Conservation (phyloP, 257 asterid species). For the Catharanthus roseus region DNA sequence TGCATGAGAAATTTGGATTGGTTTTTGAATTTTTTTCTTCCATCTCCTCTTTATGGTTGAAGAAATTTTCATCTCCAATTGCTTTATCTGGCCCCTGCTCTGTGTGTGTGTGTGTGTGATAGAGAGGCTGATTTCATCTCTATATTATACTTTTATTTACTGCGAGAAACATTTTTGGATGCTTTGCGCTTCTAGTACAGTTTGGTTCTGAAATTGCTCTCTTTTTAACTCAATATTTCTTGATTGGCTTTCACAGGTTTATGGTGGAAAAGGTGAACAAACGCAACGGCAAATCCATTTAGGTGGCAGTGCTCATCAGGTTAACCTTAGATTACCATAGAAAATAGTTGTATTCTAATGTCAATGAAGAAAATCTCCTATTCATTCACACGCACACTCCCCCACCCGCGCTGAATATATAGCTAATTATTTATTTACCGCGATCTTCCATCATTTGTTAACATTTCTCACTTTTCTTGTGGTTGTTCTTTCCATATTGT, state of each 20-base stretch:
- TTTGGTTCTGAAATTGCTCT: neutral
- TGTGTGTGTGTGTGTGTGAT: too few species aligned
- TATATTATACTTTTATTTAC: neutral
- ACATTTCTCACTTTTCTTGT: neutral
- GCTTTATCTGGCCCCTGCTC: too few species aligned
- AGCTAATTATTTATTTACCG: neutral
- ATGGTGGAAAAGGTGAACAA: conserved; percentile 88
- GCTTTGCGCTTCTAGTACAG: neutral
- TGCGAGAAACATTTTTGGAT: neutral
- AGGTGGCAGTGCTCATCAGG: conserved; percentile 89
- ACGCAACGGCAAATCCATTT: conserved; percentile 86
- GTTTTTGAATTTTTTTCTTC: too few species aligned
- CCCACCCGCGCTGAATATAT: too few species aligned
- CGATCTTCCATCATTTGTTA: too few species aligned
- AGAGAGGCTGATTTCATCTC: neutral
- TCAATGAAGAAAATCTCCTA: neutral
- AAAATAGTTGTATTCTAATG: neutral
- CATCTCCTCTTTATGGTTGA: too few species aligned
- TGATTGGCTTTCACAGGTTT: conserved; percentile 43
- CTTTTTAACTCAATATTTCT: conserved; percentile 3
- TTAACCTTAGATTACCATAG: conserved; percentile 11
- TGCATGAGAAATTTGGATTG: neutral
- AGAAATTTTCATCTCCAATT: too few species aligned
- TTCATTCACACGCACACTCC: too few species aligned
- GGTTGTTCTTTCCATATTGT: neutral